Conservation (phyloP, 148 eudicot species). For the Nepenthes gracilis region DNA sequence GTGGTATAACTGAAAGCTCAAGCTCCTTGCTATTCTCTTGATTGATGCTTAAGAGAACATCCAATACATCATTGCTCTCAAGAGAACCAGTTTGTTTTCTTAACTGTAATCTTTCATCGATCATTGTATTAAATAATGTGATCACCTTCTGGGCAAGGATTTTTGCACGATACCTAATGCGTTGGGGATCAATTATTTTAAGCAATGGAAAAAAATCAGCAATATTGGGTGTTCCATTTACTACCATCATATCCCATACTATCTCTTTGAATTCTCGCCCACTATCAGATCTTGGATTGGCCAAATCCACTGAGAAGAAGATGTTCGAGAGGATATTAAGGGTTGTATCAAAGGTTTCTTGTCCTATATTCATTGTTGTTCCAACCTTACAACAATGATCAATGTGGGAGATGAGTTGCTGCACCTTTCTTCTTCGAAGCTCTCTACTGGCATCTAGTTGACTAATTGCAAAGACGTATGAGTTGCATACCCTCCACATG, state of each 20-base stretch:
- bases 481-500: constrained; percentile 3
- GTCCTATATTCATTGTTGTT: too few relatives aligned
- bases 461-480: neutral
- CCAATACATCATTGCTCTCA: constrained; percentile 4
- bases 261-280: constrained; percentile 5
- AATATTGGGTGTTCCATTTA: constrained; percentile 5
- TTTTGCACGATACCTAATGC: constrained; percentile 1
- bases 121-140: neutral
- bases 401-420: too few relatives aligned
- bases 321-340: neutral
- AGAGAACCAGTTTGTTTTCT: neutral
- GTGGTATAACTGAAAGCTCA: too few relatives aligned
- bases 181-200: constrained; percentile 6
- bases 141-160: neutral
- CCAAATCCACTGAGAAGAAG: constrained; percentile 6
- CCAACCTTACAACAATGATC: too few relatives aligned
- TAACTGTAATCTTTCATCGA: neutral
- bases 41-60: constrained; percentile 1
- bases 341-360: neutral
- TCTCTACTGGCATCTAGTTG: neutral
- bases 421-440: too few relatives aligned
- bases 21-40: neutral
- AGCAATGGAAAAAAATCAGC: constrained; percentile 8
- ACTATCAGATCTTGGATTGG: neutral
- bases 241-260: constrained; percentile 6